Percentiles rank a stretch among this genome's conserved stretches.
Conservation (phyloP, 768 basidiomycete genomes). For the Clavaria fumosa region DNA sequence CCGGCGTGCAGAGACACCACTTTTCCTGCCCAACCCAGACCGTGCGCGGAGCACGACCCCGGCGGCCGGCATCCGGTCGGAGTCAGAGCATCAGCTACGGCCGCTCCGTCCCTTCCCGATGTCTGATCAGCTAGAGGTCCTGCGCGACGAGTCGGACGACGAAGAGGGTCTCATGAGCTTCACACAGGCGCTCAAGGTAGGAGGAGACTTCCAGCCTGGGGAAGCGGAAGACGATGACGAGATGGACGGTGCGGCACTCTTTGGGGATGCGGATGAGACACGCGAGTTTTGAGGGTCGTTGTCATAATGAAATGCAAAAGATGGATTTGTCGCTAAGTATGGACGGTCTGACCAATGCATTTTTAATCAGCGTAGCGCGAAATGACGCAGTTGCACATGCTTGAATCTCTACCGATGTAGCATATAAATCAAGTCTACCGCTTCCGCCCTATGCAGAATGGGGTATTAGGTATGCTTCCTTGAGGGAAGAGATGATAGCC, state of each 20-base stretch:
- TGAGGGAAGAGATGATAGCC: no score
- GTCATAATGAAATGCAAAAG: slow-evolving; percentile 3
- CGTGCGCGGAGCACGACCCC: no score
- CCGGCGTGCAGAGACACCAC: slow-evolving; percentile 36
- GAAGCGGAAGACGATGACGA: slow-evolving; percentile 70
- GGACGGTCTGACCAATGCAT: no score
- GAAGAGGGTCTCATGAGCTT: slow-evolving; percentile 54
- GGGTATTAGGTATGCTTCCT: no score
- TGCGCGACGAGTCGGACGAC: slow-evolving; percentile 21
- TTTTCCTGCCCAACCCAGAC: slow-evolving; percentile 57
- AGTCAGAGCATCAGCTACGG: no score
- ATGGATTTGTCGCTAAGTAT: no score
- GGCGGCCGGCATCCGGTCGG: no score
- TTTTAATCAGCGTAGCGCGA: no score
- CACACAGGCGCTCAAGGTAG: slow-evolving; percentile 52
- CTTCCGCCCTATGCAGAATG: no score
- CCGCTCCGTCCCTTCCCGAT: slow-evolving; percentile 20
- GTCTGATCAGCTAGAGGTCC: slow-evolving; percentile 13
- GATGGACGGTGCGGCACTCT: slow-evolving; percentile 55
- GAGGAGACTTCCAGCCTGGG: slow-evolving; percentile 39
- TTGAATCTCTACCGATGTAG: no score
- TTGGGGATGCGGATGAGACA: slow-evolving; percentile 72
- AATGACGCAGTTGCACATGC: no score
- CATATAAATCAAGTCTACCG: no score
- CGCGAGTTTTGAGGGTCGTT: slow-evolving; percentile 30